phyloP scores from a whole-genome alignment of 371 early-diverging fungal genomes.

The Mucor lusitanicus region DNA sequence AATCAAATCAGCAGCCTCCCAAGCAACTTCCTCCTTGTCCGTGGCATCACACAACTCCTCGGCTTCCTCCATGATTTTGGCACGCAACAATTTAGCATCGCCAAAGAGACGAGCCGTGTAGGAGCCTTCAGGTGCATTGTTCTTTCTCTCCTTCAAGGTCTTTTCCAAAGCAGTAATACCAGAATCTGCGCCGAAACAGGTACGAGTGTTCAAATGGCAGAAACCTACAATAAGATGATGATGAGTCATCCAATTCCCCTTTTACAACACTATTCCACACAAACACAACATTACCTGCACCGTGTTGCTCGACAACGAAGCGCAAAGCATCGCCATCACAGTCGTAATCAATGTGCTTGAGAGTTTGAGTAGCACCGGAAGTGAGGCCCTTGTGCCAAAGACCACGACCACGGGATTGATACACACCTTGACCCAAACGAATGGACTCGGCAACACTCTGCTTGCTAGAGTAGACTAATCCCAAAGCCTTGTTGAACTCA shows the following conservation, averaged over 20 bases:
- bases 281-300: conserved; percentile 61
- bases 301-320: conserved; percentile 87
- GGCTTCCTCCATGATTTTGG: conserved; percentile 97
- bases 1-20: conserved; percentile 95
- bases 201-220: conserved; percentile 90
- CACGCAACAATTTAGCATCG: conserved; percentile 76
- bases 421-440: conserved; percentile 83
- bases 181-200: conserved; percentile 85
- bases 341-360: conserved; percentile 78
- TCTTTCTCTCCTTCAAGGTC: conserved; percentile 68
- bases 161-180: conserved; percentile 76
- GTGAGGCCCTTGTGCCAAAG: conserved; percentile 96
- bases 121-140: conserved; percentile 81
- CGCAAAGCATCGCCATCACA: conserved; percentile 92
- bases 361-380: conserved; percentile 89
- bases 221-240: conserved; percentile 62
- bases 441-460: conserved; percentile 85
- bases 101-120: conserved; percentile 91
- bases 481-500: conserved; percentile 84
- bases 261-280: not conserved
- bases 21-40: conserved; percentile 79
- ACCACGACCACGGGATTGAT: conserved; percentile 88
- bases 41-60: conserved; percentile 88
- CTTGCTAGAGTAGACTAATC: conserved; percentile 88
- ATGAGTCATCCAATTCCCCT: not conserved